Evolutionary conservation across 2,329 filamentous ascomycete genomes (phyloP), one percentile per base, ranked within the genome.

Genomic region (Talaromyces sp.): DNA sequence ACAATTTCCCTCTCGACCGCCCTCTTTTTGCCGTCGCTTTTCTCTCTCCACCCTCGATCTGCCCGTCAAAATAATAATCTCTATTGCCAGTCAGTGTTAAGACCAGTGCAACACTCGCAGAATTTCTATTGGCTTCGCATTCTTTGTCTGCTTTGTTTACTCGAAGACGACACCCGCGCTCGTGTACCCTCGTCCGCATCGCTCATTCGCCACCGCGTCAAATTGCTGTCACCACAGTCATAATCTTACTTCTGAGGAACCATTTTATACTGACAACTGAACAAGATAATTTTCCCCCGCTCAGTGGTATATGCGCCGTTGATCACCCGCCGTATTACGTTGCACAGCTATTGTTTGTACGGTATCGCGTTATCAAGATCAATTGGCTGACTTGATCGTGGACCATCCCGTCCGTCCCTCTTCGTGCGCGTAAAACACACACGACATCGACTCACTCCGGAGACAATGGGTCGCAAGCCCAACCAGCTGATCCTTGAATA

Each of bases 401-500:
- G 19, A 47, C 27, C 35, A 56, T 25, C 52, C 43, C 15, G 45
- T 63, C 43, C 15, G 45, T 63, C 22, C 17, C 49, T 41, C 47
- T 27, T 49, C 31, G 56, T 43, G 25, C 25, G 25, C 25, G 54
- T 54, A 45, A 22, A 43, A 41, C 10, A 56, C 33, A 37, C 52
- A 45, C 33, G 45, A 50, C 57, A 35, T 19, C 27, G 45, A 59
- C 22, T 61, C 37, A 25, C 27, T 17, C 27, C 22, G 49, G 35
- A 25, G 39, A 83, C 76, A 66, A 94, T 94, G 92, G 92, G 92
- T 75, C 87, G 92, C 75, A 89, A 90, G 79, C 92, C 91, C 69
- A 94, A 95, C 78, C 87, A 88, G 72, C 84, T 96, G 71, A 93
- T 97, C 76, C 85, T 91, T 77, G 88, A 94, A 79, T 95, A 92